A percentile compares a stretch with the other conserved stretches of the same genome.
phyloP scores from a whole-genome alignment of 805 yeast genomes.

The Blastobotrys terrestris region DNA sequence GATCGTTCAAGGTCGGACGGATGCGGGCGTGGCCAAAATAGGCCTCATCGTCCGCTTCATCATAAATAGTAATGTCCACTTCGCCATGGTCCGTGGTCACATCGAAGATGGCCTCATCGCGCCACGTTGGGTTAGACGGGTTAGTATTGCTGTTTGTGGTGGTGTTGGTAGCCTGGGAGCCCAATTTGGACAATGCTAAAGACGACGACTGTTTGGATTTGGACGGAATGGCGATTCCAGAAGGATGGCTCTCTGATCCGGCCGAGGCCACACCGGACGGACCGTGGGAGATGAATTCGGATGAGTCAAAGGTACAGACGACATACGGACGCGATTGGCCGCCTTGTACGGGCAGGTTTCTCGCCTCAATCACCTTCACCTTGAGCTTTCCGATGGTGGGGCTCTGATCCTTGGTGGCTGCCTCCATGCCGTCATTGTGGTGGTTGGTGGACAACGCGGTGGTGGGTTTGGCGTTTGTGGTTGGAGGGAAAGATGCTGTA shows the following conservation, averaged over 20 bases:
- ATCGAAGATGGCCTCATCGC: constrained; percentile 88
- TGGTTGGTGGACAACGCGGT: neutral
- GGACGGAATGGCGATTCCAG: constrained; percentile 35
- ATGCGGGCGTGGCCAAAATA: constrained; percentile 82
- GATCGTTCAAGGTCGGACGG: constrained; percentile 45
- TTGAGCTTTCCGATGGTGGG: constrained; percentile 56
- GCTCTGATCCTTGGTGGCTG: neutral
- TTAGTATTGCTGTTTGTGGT: constrained; percentile 7
- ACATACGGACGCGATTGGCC: constrained; percentile 58
- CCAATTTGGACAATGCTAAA: constrained; percentile 14
- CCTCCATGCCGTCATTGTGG: neutral
- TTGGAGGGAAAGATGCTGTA: neutral
- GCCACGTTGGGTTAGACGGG: constrained; percentile 71
- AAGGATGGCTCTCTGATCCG: constrained; percentile 11
- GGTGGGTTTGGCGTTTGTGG: neutral
- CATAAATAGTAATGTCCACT: constrained; percentile 86
- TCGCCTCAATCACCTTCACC: constrained; percentile 77
- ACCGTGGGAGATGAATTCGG: constrained; percentile 78
- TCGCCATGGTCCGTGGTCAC: constrained; percentile 71
- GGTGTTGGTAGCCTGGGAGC: neutral
- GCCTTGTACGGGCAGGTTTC: constrained; percentile 51
- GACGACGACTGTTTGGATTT: constrained; percentile 22
- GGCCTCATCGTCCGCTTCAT: constrained; percentile 70
- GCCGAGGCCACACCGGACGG: constrained; percentile 37
- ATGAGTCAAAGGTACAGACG: constrained; percentile 27